A percentile compares a stretch with the other conserved stretches of the same genome.
Conservation (phyloP, 2,329 filamentous ascomycete species). For the Pyrenochaeta sp. region DNA sequence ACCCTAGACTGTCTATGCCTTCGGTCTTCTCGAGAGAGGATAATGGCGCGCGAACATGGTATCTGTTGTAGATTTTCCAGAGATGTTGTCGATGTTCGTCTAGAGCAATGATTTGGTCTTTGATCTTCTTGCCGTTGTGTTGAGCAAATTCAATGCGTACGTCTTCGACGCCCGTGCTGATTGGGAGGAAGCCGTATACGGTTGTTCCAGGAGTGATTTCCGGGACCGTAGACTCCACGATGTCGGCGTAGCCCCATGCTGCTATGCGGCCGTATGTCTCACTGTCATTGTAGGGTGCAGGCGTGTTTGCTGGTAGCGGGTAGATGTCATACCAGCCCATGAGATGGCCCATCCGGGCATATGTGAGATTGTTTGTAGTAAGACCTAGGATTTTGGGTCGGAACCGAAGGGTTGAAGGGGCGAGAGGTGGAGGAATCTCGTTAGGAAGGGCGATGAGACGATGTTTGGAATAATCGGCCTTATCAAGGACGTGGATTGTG, state of each 20-base stretch:
- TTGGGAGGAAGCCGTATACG: constrained; percentile 57
- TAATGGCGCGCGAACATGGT: constrained; percentile 29
- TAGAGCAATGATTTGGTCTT: constrained; percentile 49
- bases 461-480: constrained; percentile 27
- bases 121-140: constrained; percentile 5
- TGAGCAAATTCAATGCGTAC: constrained; percentile 46
- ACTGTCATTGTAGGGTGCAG: constrained; percentile 49
- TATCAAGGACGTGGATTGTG: constrained; percentile 24
- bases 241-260: constrained; percentile 59
- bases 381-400: constrained; percentile 28
- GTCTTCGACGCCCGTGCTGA: constrained; percentile 50
- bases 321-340: constrained; percentile 56
- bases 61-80: constrained; percentile 59
- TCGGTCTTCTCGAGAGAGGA: constrained; percentile 8
- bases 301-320: constrained; percentile 51
- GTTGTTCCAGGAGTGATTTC: constrained; percentile 45
- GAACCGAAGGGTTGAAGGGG: constrained; percentile 30
- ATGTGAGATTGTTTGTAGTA: constrained; percentile 37
- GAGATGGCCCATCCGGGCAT: constrained; percentile 30
- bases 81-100: constrained; percentile 48
- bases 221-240: constrained; percentile 53
- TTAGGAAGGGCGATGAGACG: constrained; percentile 22
- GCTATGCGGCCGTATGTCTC: constrained; percentile 57
- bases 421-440: constrained; percentile 12
- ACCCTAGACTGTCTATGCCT: constrained; percentile 21